A percentile compares a stretch with the other conserved stretches of the same genome.
Evolutionary conservation across 192 early-diverging fungal species (phyloP).

Genomic region (Cetraspora pellucida): DNA sequence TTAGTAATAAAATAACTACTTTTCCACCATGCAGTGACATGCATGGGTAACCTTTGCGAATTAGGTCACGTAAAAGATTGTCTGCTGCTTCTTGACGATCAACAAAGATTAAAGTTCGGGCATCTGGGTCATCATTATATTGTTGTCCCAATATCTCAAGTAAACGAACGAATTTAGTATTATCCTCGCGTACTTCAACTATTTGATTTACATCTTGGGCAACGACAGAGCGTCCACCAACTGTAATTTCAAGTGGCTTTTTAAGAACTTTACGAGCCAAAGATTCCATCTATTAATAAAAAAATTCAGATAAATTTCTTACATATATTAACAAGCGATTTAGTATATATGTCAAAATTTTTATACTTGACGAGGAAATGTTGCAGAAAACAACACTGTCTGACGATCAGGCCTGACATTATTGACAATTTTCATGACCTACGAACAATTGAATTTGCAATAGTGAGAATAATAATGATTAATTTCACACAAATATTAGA

Average conservation of each 20-base stretch:
- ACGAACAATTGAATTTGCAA: neutral
- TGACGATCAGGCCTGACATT: conserved; percentile 87
- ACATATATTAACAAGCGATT: neutral
- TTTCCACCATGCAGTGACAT: conserved; percentile 96
- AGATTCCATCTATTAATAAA: conserved; percentile 77
- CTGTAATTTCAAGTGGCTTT: conserved; percentile 91
- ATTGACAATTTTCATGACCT: conserved; percentile 93
- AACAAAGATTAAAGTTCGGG: conserved; percentile 88
- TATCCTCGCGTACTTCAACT: conserved; percentile 85
- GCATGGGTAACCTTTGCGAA: conserved; percentile 84
- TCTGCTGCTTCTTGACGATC: conserved; percentile 96
- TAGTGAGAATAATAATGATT: neutral
- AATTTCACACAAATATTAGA: neutral
- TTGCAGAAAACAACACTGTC: conserved; percentile 91
- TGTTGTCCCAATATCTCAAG: conserved; percentile 85
- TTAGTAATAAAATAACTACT: conserved; percentile 39
- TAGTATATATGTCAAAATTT: neutral
- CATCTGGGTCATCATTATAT: conserved; percentile 70
- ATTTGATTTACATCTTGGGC: conserved; percentile 84
- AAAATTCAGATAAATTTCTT: neutral
- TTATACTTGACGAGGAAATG: conserved; percentile 83
- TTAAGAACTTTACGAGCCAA: conserved; percentile 90
- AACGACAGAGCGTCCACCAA: conserved; percentile 91
- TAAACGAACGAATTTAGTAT: conserved; percentile 82
- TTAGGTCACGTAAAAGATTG: conserved; percentile 79